These are phyloP conservation scores for Talaromyces trachyspermus DNA, from an alignment of 495 filamentous ascomycete species.

Conservation along the genomic window DNA sequence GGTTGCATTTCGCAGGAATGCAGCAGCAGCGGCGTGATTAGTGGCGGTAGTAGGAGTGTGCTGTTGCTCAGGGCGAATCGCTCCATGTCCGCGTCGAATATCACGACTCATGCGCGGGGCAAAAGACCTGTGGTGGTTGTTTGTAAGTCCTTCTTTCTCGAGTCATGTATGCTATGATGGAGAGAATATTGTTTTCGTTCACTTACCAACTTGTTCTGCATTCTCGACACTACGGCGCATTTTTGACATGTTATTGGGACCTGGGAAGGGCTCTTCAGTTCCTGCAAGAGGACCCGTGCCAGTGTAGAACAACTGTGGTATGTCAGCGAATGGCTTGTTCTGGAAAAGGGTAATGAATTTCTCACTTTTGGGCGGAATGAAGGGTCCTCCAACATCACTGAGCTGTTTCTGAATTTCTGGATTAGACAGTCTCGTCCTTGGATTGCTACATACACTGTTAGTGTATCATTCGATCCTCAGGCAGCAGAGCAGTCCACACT, in stretches of 20 bases:
- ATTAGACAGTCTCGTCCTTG: slow-evolving; percentile 87
- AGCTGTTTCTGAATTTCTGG: slow-evolving; percentile 93
- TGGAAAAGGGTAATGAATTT: background rate
- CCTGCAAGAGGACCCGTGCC: slow-evolving; percentile 38
- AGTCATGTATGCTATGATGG: slow-evolving; percentile 9
- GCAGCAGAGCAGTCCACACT: slow-evolving; percentile 23
- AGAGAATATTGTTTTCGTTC: background rate
- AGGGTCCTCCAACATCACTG: slow-evolving; percentile 79
- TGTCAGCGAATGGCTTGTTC: slow-evolving; percentile 2
- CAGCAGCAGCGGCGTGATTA: no score
- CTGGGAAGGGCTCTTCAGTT: slow-evolving; percentile 64
- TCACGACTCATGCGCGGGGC: slow-evolving; percentile 66
- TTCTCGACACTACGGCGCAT: slow-evolving; percentile 79
- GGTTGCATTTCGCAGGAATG: no score
- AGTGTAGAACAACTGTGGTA: slow-evolving; percentile 39
- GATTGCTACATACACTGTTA: slow-evolving; percentile 50
- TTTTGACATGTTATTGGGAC: slow-evolving; percentile 75
- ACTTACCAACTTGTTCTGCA: slow-evolving; percentile 75
- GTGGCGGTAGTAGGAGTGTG: no score
- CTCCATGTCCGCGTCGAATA: slow-evolving; percentile 65
- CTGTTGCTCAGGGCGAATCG: slow-evolving; percentile 11
- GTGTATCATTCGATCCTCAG: slow-evolving; percentile 6
- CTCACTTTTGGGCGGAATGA: slow-evolving; percentile 78
- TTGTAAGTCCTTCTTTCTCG: no score
- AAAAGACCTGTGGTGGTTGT: no score